Conservation (phyloP, 2,329 filamentous ascomycete species). For the Ophiobolus disseminans region DNA sequence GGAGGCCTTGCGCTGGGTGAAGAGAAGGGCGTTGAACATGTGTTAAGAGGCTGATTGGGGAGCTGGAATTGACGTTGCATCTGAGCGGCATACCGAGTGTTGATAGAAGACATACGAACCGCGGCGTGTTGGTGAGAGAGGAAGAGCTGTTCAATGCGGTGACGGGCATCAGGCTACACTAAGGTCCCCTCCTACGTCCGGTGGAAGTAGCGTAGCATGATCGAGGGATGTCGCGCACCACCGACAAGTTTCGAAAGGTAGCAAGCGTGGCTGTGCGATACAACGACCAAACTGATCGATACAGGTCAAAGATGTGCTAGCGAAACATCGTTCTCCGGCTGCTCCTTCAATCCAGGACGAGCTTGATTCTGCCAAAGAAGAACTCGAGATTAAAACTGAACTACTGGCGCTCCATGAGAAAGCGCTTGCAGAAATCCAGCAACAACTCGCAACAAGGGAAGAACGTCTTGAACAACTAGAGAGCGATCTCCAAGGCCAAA, state of each 20-base stretch:
- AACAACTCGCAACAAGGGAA: background rate
- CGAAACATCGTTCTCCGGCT: background rate
- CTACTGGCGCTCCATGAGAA: background rate
- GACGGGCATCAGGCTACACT: conserved; percentile 22
- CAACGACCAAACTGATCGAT: background rate
- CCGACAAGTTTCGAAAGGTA: background rate
- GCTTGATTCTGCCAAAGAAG: background rate
- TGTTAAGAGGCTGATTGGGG: conserved; percentile 28
- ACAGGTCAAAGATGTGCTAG: background rate
- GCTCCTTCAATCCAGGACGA: background rate
- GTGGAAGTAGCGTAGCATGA: no score
- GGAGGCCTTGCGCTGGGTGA: conserved; percentile 62
- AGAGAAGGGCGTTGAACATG: conserved; percentile 57
- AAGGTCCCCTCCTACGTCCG: background rate
- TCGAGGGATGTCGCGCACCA: no score
- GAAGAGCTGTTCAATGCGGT: conserved; percentile 28
- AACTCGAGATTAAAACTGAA: background rate
- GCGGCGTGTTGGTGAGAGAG: conserved; percentile 28
- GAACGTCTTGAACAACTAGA: background rate
- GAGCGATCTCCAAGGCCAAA: background rate
- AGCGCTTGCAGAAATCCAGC: background rate
- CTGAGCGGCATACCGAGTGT: conserved; percentile 31
- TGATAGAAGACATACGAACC: conserved; percentile 24
- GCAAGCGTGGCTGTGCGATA: no score
- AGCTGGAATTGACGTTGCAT: conserved; percentile 36